phyloP scores from a whole-genome alignment of 768 basidiomycete species.

The Collybia mongolica region DNA sequence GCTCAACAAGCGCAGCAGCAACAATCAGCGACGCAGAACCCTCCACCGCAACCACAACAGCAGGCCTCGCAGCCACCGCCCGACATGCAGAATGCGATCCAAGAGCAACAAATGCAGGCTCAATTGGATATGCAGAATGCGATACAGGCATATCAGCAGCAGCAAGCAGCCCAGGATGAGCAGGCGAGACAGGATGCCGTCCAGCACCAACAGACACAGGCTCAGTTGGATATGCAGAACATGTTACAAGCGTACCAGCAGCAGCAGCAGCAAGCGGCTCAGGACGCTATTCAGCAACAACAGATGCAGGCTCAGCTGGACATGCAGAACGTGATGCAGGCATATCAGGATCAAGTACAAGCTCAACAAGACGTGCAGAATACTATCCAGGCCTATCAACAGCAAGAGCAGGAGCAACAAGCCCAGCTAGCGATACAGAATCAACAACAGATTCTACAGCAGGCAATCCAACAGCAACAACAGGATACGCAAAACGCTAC shows the following conservation, averaged over 20 bases:
- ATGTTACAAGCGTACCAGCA: not conserved
- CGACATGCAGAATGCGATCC: not conserved
- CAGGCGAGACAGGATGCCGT: too few relatives aligned
- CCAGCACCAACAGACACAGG: not conserved
- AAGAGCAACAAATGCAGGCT: constrained; percentile 8
- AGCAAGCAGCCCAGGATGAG: constrained; percentile 4
- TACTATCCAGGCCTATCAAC: too few relatives aligned
- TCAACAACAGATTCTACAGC: constrained; percentile 3
- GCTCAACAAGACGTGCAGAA: constrained; percentile 2
- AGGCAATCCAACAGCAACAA: constrained; percentile 6
- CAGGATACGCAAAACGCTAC: constrained; percentile 7
- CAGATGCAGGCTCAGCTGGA: constrained; percentile 5
- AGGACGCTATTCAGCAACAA: too few relatives aligned
- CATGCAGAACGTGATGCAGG: not conserved
- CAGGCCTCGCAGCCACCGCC: too few relatives aligned
- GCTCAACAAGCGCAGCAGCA: too few relatives aligned
- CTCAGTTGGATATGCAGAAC: not conserved
- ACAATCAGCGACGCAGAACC: too few relatives aligned
- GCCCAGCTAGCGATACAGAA: constrained; percentile 1
- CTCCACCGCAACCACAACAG: too few relatives aligned
- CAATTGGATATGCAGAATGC: constrained; percentile 10
- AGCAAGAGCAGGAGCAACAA: too few relatives aligned
- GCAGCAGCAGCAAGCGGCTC: constrained; percentile 4
- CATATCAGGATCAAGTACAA: not conserved
- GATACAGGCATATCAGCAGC: constrained; percentile 8